These are phyloP conservation scores for Candida bentonensis DNA, from an alignment of 805 yeast genomes.

Conservation along the genomic window DNA sequence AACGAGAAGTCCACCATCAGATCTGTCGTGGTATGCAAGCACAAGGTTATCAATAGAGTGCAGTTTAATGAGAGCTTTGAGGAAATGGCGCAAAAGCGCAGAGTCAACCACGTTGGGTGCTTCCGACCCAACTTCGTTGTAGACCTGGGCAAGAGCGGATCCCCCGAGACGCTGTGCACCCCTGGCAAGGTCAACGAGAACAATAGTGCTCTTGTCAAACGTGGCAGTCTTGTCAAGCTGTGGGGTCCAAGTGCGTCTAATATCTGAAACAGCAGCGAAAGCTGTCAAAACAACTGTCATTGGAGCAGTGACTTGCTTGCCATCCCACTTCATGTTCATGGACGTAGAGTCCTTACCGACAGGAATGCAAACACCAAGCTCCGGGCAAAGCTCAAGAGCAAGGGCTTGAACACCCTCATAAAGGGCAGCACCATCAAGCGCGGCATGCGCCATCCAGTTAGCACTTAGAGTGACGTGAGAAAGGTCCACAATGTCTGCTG, in stretches of 20 bases:
- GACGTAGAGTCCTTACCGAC: constrained; percentile 99
- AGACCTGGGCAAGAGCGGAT: constrained; percentile 89
- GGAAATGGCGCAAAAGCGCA: constrained; percentile 48
- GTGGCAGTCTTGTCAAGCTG: constrained; percentile 38
- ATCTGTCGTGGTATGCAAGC: constrained; percentile 84
- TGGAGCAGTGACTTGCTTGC: constrained; percentile 88
- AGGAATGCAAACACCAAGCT: constrained; percentile 80
- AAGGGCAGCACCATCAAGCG: constrained; percentile 88
- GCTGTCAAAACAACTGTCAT: constrained; percentile 83
- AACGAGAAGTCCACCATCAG: constrained; percentile 89
- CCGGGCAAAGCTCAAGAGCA: constrained; percentile 89
- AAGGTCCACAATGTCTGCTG: constrained; percentile 72
- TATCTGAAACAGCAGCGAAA: constrained; percentile 73
- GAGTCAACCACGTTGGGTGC: constrained; percentile 75
- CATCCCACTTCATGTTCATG: constrained; percentile 92
- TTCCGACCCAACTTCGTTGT: constrained; percentile 67
- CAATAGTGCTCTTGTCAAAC: constrained; percentile 32
- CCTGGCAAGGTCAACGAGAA: constrained; percentile 66
- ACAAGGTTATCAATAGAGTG: constrained; percentile 49
- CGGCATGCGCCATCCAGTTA: constrained; percentile 96
- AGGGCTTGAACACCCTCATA: constrained; percentile 96
- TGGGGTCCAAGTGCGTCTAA: constrained; percentile 93
- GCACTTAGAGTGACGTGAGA: constrained; percentile 79
- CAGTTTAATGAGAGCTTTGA: constrained; percentile 53
- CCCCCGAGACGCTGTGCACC: constrained; percentile 64